Conservation (phyloP, 1,284 basidiomycete genomes). For the Ustilago tritici region DNA sequence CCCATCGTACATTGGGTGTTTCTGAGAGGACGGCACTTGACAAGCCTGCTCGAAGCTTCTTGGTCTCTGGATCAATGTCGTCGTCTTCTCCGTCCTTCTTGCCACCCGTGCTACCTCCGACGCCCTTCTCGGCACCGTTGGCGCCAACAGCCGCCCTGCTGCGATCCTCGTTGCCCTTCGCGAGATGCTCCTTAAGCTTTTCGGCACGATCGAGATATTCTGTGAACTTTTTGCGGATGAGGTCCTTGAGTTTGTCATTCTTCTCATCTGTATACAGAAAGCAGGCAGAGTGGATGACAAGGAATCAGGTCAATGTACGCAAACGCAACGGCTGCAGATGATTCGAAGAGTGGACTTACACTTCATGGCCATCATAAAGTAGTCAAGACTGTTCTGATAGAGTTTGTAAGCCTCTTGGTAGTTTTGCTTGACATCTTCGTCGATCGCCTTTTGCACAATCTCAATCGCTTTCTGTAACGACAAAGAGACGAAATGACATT, state of each 20-base stretch:
- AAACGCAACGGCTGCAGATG: neutral
- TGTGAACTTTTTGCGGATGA: slow-evolving; percentile 89
- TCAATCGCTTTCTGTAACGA: slow-evolving; percentile 85
- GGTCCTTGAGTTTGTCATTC: slow-evolving; percentile 89
- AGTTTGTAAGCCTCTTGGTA: slow-evolving; percentile 94
- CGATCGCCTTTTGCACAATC: slow-evolving; percentile 93
- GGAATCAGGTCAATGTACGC: neutral
- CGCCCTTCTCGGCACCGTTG: slow-evolving; percentile 75
- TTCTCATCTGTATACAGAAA: slow-evolving; percentile 84
- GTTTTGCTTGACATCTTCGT: slow-evolving; percentile 92
- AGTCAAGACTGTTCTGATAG: slow-evolving; percentile 90
- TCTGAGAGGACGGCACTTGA: slow-evolving; percentile 90
- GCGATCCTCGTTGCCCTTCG: slow-evolving; percentile 76
- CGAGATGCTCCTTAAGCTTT: slow-evolving; percentile 79
- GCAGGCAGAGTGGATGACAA: neutral
- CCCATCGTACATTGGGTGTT: slow-evolving; percentile 96
- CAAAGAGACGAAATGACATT: neutral
- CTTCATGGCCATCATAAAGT: slow-evolving; percentile 93
- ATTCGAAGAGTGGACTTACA: slow-evolving; percentile 72
- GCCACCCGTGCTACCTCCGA: slow-evolving; percentile 76
- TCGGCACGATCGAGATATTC: slow-evolving; percentile 95
- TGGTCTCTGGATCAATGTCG: slow-evolving; percentile 88
- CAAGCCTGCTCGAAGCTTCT: slow-evolving; percentile 91
- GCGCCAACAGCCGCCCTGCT: slow-evolving; percentile 82
- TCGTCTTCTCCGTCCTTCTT: slow-evolving; percentile 80